These are phyloP conservation scores for Hypoxylon sp. DNA, from an alignment of 2,329 filamentous ascomycete species.

Conservation along the genomic window DNA sequence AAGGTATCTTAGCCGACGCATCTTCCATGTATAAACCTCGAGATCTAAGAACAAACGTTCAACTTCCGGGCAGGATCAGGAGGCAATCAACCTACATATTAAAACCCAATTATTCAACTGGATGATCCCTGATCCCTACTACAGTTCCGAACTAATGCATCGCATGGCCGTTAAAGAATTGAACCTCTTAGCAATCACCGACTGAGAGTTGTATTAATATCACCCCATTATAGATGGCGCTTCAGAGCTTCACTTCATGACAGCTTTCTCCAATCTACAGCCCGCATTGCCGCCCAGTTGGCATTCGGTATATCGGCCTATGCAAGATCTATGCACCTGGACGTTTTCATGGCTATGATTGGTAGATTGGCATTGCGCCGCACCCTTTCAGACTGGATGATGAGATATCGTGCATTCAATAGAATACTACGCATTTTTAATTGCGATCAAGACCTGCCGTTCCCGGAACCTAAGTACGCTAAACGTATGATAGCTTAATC, in stretches of 20 bases:
- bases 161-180: neutral
- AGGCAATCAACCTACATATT: neutral
- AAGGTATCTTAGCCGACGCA: neutral
- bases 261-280: conserved; percentile 1
- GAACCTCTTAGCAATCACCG: neutral
- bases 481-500: conserved; percentile 22
- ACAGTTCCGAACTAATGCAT: neutral
- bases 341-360: conserved; percentile 24
- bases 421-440: conserved; percentile 25
- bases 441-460: conserved; percentile 24
- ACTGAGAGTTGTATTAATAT: neutral
- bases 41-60: neutral
- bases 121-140: conserved; percentile 5
- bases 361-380: conserved; percentile 17
- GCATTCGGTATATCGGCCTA: conserved; percentile 19
- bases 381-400: conserved; percentile 5
- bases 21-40: neutral
- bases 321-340: conserved; percentile 31
- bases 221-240: neutral
- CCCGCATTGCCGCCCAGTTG: conserved; percentile 3
- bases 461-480: conserved; percentile 23
- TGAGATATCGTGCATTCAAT: conserved; percentile 7
- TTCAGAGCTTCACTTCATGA: neutral
- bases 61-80: neutral
- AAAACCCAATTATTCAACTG: conserved; percentile 3